Conservation (phyloP, 2,329 filamentous ascomycete species). For the Microsporum audouinii region DNA sequence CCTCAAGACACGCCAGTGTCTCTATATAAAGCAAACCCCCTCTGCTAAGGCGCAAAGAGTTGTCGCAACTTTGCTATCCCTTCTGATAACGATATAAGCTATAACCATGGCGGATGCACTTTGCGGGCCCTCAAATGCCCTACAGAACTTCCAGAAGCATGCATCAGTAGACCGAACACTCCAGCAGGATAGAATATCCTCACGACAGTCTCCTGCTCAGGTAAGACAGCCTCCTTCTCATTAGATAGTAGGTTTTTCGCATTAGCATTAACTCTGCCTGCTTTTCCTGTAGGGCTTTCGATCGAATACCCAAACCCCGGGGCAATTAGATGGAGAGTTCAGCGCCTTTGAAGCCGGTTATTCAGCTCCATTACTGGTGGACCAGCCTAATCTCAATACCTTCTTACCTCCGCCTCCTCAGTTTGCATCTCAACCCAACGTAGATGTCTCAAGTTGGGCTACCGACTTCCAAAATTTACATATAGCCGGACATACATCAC, state of each 20-base stretch:
- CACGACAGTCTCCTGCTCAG: slow-evolving; percentile 44
- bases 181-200: slow-evolving; percentile 58
- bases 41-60: background rate
- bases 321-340: slow-evolving; percentile 54
- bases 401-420: slow-evolving; percentile 21
- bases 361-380: slow-evolving; percentile 24
- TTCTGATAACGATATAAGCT: background rate
- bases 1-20: background rate
- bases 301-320: slow-evolving; percentile 44
- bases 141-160: slow-evolving; percentile 63
- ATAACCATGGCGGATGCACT: slow-evolving; percentile 54
- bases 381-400: slow-evolving; percentile 28
- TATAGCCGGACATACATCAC: slow-evolving; percentile 29
- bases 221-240: slow-evolving; percentile 30
- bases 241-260: background rate
- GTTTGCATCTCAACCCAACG: slow-evolving; percentile 20
- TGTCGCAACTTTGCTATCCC: background rate
- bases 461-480: slow-evolving; percentile 37
- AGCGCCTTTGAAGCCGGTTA: slow-evolving; percentile 50
- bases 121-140: slow-evolving; percentile 64
- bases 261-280: background rate
- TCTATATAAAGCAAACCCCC: background rate
- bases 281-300: slow-evolving; percentile 46
- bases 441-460: slow-evolving; percentile 30
- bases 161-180: slow-evolving; percentile 55